Conservation (phyloP, 306 rosid genomes). For the Castanea mollissima region DNA sequence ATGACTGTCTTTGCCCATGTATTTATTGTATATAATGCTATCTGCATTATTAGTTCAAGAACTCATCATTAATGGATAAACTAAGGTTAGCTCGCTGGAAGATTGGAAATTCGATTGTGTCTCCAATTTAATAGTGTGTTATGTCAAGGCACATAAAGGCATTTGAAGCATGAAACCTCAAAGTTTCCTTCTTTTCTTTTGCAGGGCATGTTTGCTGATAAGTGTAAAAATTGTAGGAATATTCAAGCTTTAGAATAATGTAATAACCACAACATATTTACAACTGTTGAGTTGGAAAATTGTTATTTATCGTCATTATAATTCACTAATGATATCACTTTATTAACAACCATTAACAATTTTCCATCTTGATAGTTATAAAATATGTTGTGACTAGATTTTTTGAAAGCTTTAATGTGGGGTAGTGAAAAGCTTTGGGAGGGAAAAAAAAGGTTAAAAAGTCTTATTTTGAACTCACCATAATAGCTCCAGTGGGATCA, state of each 20-base stretch:
- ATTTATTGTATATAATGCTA: constrained; percentile 73
- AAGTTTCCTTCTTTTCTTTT: too few relatives aligned
- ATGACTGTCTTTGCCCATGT: constrained; percentile 76
- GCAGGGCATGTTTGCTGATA: too few relatives aligned
- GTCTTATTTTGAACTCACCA: constrained; percentile 48
- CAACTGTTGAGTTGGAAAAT: too few relatives aligned
- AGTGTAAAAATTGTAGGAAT: too few relatives aligned
- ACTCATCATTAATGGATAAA: not conserved
- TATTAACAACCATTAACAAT: too few relatives aligned
- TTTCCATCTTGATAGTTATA: too few relatives aligned
- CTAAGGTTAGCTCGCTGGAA: not conserved
- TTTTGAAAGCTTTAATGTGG: not conserved
- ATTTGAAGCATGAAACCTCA: too few relatives aligned
- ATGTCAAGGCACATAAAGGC: not conserved
- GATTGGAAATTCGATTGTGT: not conserved
- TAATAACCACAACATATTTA: too few relatives aligned
- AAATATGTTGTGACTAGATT: too few relatives aligned
- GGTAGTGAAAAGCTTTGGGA: not conserved
- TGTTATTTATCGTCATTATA: too few relatives aligned
- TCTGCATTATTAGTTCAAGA: constrained; percentile 42
- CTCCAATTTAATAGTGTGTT: not conserved
- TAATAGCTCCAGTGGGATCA: constrained; percentile 78
- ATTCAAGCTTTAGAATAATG: too few relatives aligned
- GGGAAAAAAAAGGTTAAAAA: not conserved
- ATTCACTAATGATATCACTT: too few relatives aligned